phyloP scores from a whole-genome alignment of 2,329 filamentous ascomycete species.

The Cladophialophora psammophila region DNA sequence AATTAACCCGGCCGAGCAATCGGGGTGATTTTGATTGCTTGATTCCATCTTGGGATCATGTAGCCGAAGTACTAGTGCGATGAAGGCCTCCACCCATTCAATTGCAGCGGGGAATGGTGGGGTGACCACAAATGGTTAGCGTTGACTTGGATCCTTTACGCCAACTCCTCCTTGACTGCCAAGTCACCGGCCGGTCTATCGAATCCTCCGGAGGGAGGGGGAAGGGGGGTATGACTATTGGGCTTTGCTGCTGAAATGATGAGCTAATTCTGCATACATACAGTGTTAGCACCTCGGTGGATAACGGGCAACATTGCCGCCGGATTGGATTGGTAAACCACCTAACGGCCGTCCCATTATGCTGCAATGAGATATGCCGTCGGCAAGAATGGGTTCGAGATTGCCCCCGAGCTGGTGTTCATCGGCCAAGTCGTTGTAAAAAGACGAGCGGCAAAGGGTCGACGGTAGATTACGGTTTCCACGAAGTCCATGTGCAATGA shows the following conservation, averaged over 20 bases:
- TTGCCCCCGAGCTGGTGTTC: background rate
- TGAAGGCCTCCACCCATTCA: background rate
- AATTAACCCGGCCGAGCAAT: conserved; percentile 7
- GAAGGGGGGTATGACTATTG: background rate
- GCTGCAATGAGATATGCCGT: no score
- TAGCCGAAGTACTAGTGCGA: background rate
- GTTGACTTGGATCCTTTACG: no score
- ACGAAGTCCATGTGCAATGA: background rate
- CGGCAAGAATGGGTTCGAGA: background rate
- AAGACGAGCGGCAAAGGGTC: background rate
- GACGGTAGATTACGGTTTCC: background rate
- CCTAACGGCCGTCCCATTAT: no score
- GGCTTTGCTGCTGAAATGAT: background rate
- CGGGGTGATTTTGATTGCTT: conserved; percentile 6
- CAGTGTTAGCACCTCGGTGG: no score
- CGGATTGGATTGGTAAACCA: background rate
- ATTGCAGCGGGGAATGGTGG: background rate
- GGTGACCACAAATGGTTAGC: no score
- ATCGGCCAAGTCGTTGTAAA: background rate
- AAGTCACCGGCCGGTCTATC: no score
- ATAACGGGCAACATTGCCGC: background rate
- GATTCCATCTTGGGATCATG: background rate
- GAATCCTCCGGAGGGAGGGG: no score
- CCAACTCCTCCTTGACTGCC: no score
- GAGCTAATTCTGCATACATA: background rate